A percentile compares a stretch with the other conserved stretches of the same genome.
phyloP scores from a whole-genome alignment of 2,329 filamentous ascomycete genomes.

The Neopestalotiopsis sp. region DNA sequence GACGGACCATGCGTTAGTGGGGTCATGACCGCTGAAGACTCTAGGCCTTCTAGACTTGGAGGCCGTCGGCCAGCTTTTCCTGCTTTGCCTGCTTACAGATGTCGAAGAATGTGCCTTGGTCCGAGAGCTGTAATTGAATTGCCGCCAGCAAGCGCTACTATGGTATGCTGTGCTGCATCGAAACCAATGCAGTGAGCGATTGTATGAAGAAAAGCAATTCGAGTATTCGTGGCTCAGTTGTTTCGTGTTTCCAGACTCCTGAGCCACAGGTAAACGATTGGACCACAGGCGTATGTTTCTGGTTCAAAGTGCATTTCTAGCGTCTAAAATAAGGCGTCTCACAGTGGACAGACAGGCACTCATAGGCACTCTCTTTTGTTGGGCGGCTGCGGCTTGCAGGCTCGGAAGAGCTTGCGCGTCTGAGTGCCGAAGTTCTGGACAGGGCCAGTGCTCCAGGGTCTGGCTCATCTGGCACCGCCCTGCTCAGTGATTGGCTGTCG shows the following conservation, averaged over 20 bases:
- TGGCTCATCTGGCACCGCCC: not conserved
- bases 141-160: no score
- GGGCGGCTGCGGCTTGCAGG: not conserved
- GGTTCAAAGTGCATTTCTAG: not conserved
- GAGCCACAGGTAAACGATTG: not conserved
- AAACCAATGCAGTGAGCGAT: no score
- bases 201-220: not conserved
- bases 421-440: not conserved
- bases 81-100: no score
- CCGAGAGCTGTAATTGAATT: no score
- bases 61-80: no score
- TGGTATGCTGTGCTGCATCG: no score
- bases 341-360: not conserved
- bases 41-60: no score
- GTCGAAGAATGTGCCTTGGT: no score
- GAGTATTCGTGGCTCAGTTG: not conserved
- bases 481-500: not conserved
- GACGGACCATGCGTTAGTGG: no score
- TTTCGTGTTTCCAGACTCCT: not conserved
- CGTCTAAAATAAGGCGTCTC: not conserved
- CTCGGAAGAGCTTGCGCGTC: no score
- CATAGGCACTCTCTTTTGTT: not conserved
- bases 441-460: not conserved
- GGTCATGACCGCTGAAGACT: no score
- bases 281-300: not conserved